Evolutionary conservation across 2,329 filamentous ascomycete genomes (phyloP), one percentile per base, ranked within the genome.

Genomic region (Pseudopyricularia cyperi): DNA sequence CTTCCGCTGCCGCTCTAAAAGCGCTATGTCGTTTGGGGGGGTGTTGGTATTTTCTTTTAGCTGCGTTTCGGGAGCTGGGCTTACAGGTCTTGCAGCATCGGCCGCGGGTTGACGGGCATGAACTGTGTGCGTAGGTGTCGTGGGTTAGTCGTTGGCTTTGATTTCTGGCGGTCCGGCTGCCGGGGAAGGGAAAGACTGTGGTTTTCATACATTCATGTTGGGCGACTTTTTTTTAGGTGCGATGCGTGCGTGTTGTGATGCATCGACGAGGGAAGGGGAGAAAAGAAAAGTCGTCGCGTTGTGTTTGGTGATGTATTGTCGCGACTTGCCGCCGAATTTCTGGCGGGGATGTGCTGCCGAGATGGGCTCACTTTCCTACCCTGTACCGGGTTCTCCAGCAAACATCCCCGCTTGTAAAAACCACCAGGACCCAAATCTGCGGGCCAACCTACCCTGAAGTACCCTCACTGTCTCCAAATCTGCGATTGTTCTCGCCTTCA

Each of bases 31-130:
- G n/a, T n/a, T n/a, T n/a, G n/a, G n/a, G n/a, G n/a, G n/a, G n/a
- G n/a, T n/a, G 46, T 22, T 32, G 30, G 26, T 32, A 1, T 24
- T n/a, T 19, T 14, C 14, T 17, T 15, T 42, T 17, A 8, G 52
- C 33, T 3, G 24, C 9, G 28, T 30, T 44, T 51, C 32, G 48
- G 48, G n/a, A n/a, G 50, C 54, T 44, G 53, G 39, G 33, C 82
- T 62, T 82, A 89, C 83, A 96, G 83, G 65, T 83, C 83, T 74
- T 96, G 89, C 66, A 98, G 85, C 79, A 96, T 89, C 44, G 93
- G 93, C 68, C 91, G 88, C 65, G 93, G 93, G 78, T 98, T 98
- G 64, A 97, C 77, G 57, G 93, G 93, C 68, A 94, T 84, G 73
- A 95, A 94, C 54, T 51, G 50, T 26, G 35, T 34, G 19, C 33